phyloP scores from a whole-genome alignment of 176 grass and related monocot species.

The Rhynchospora breviuscula region DNA sequence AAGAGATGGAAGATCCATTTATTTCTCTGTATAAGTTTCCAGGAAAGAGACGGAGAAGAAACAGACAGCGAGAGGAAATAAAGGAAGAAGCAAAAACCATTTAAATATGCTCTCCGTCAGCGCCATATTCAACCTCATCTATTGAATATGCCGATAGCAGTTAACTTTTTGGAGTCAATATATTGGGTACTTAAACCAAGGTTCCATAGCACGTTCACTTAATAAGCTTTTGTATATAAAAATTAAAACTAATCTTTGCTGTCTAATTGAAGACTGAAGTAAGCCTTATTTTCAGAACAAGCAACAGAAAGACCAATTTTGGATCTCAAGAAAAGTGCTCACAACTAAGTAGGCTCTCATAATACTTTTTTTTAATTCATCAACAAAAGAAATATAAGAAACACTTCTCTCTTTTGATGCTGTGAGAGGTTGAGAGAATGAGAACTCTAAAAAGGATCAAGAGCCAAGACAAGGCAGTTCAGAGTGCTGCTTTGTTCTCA shows the following conservation, averaged over 20 bases:
- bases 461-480: neutral
- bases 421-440: neutral
- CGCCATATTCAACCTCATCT: no score
- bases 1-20: no score
- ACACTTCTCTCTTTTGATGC: neutral
- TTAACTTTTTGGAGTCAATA: neutral
- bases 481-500: neutral
- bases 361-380: neutral
- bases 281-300: neutral
- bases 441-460: neutral
- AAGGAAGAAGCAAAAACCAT: no score
- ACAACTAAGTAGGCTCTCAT: neutral
- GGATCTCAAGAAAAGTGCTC: constrained; percentile 7
- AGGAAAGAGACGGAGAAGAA: no score
- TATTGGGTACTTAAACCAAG: neutral
- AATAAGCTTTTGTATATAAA: neutral
- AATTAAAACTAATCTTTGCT: neutral
- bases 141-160: no score
- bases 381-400: neutral
- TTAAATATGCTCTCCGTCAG: no score
- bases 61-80: no score
- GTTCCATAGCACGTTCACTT: neutral
- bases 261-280: neutral
- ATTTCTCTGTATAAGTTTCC: no score
- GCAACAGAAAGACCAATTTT: constrained; percentile 8